Evolutionary conservation across 345 rosid species (phyloP).

Genomic region (Erodium maritimum): DNA sequence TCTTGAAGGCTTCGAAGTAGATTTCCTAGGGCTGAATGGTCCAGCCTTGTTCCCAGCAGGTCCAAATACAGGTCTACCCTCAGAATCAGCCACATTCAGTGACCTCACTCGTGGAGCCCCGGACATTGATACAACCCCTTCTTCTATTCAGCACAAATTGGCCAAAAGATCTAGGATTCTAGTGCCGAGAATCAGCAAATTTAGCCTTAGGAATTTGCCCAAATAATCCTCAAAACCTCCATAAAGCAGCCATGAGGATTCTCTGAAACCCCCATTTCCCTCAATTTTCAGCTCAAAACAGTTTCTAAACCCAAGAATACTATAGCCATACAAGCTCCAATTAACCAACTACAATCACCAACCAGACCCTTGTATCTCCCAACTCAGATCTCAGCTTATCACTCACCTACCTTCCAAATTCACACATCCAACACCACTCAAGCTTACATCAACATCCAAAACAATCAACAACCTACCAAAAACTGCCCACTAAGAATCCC

Average conservation of each 20-base stretch:
- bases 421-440: not conserved
- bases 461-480: not conserved
- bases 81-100: constrained; percentile 66
- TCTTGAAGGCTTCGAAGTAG: constrained; percentile 46
- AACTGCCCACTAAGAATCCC: not conserved
- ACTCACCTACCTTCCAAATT: constrained; percentile 10
- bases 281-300: not conserved
- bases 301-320: constrained; percentile 9
- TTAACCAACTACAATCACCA: constrained; percentile 2
- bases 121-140: constrained; percentile 30
- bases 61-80: constrained; percentile 59
- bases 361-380: constrained; percentile 13
- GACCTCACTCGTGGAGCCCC: constrained; percentile 58
- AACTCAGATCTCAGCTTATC: constrained; percentile 22
- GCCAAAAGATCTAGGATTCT: constrained; percentile 15
- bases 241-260: constrained; percentile 12
- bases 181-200: not conserved
- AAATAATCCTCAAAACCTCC: constrained; percentile 12
- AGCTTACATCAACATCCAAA: not conserved
- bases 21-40: constrained; percentile 36
- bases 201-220: constrained; percentile 7
- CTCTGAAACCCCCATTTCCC: constrained; percentile 17
- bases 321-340: not conserved
- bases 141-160: not conserved
- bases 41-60: constrained; percentile 57